phyloP scores from a whole-genome alignment of 441 rosid species.

The Rhodomyrtus psidioides region DNA sequence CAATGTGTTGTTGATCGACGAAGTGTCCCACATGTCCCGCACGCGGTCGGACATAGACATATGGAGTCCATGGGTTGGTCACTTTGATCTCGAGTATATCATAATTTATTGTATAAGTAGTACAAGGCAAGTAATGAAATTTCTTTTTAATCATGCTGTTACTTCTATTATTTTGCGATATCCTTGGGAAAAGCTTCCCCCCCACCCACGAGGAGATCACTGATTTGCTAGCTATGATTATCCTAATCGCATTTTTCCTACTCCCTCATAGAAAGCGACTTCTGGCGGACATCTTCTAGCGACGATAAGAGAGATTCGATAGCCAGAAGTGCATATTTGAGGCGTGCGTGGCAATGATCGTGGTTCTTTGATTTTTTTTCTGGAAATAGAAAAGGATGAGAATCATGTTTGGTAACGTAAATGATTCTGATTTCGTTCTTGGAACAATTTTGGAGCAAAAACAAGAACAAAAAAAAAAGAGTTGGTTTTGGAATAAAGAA shows the following conservation, averaged over 20 bases:
- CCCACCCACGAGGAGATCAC: neutral
- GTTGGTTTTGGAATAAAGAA: no score
- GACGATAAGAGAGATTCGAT: no score
- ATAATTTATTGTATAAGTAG: neutral
- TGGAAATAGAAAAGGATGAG: no score
- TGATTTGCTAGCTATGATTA: neutral
- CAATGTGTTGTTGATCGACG: neutral
- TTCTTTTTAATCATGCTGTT: neutral
- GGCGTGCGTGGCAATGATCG: no score
- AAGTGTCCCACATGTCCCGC: neutral
- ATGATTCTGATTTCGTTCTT: no score
- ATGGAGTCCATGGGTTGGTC: neutral
- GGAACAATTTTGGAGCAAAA: no score
- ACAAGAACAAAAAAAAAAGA: no score
- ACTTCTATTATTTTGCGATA: neutral
- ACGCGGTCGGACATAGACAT: neutral
- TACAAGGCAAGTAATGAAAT: neutral
- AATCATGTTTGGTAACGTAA: no score
- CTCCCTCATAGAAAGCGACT: neutral
- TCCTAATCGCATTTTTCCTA: neutral
- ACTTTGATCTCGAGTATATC: neutral
- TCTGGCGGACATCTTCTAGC: neutral
- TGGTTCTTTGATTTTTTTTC: no score
- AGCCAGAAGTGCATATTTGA: no score
- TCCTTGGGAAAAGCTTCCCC: neutral